Percentiles rank a stretch among this genome's conserved stretches.
phyloP scores from a whole-genome alignment of 2,329 filamentous ascomycete species.

The Colletotrichum sp. region DNA sequence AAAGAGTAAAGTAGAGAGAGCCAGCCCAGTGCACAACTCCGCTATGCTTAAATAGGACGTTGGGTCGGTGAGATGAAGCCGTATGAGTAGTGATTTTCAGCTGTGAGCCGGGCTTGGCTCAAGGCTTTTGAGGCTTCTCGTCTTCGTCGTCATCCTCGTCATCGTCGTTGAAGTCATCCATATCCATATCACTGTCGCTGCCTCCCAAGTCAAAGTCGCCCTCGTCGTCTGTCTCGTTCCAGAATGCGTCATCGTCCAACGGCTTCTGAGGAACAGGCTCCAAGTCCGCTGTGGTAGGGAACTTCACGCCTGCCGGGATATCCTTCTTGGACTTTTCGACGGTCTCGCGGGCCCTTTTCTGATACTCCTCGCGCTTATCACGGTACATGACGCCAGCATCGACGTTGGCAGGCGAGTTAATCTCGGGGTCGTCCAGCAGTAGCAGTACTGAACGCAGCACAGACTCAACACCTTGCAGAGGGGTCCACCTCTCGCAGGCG shows the following conservation, averaged over 20 bases:
- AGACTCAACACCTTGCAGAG: constrained; percentile 91
- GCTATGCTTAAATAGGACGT: neutral
- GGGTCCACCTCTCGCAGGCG: constrained; percentile 92
- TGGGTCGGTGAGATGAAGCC: neutral
- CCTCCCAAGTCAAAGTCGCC: constrained; percentile 72
- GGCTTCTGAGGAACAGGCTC: constrained; percentile 64
- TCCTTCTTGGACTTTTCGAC: constrained; percentile 78
- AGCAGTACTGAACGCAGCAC: constrained; percentile 92
- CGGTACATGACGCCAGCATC: constrained; percentile 89
- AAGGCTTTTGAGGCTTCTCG: constrained; percentile 29
- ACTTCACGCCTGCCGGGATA: constrained; percentile 78
- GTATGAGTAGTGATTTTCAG: neutral
- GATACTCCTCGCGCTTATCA: constrained; percentile 73
- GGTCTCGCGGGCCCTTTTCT: constrained; percentile 69
- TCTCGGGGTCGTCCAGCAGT: constrained; percentile 91
- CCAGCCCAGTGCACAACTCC: neutral
- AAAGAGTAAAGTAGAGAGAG: neutral
- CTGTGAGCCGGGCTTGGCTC: neutral
- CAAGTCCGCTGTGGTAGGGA: constrained; percentile 77
- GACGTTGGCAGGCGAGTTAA: constrained; percentile 92
- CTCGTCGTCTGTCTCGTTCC: constrained; percentile 78
- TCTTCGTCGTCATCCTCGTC: constrained; percentile 64
- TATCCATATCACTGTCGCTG: constrained; percentile 70
- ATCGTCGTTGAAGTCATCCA: constrained; percentile 64
- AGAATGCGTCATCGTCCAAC: constrained; percentile 79